phyloP scores from a whole-genome alignment of 75 land plant species.

The Adiantum capillusveneris region DNA sequence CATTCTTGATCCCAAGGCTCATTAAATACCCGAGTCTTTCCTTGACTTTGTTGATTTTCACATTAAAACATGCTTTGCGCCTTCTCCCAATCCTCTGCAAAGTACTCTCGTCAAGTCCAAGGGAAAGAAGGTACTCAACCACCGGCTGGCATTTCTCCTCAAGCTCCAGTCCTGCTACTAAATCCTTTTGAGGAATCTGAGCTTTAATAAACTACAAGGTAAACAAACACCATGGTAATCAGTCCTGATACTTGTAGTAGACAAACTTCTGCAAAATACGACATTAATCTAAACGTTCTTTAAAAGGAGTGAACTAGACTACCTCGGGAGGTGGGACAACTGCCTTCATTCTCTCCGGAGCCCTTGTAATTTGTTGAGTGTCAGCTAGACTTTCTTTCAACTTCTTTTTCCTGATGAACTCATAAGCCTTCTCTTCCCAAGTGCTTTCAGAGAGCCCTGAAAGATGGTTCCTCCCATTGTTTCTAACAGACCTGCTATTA shows the following conservation, averaged over 20 bases:
- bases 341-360: no score
- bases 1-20: constrained; percentile 55
- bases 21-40: constrained; percentile 62
- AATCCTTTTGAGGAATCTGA: neutral
- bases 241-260: no score
- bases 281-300: no score
- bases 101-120: constrained; percentile 58
- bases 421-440: constrained; percentile 2
- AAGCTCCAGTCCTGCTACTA: neutral
- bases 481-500: no score
- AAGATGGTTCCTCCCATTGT: neutral
- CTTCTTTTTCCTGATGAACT: neutral
- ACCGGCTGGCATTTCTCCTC: constrained; percentile 36
- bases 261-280: no score
- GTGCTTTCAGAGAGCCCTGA: neutral
- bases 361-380: no score
- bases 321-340: neutral
- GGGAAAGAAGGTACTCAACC: constrained; percentile 58
- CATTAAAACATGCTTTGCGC: constrained; percentile 65
- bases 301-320: neutral
- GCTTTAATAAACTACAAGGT: no score
- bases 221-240: no score
- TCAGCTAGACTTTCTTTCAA: neutral
- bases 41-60: constrained; percentile 43
- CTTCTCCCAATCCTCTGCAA: constrained; percentile 59